Base-by-base conservation (phyloP, 306 rosid species). In the Cyclanthera cordifolia region DNA sequence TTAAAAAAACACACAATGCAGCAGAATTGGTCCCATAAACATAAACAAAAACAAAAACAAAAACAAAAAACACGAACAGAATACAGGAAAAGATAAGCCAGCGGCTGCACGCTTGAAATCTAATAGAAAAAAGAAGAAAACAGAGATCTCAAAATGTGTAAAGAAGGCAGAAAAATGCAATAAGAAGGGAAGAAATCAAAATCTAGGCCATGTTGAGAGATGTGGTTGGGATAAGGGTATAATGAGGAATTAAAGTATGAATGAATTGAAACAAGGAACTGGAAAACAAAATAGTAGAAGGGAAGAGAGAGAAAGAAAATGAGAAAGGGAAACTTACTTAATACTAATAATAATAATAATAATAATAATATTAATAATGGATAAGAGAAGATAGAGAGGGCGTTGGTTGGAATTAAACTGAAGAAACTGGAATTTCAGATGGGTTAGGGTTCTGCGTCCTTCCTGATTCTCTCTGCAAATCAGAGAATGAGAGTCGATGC, bases 381-480 rank as follows among this genome's bases (percentile, higher is more conserved):
- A 85, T 78, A 85, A 82, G 85, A 82, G 86, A 76, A 80, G 85
- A 70, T 77, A 82, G 34, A 71, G 82, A 63, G 77, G 74, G 61
- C n/a, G 37, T 30, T 32, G 86, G 77, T 75, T 79, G 81, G 80
- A 77, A 78, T 75, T 81, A 78, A 77, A 69, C 71, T 70, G 67
- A 74, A 75, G 77, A 61, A 75, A 65, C 63, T 67, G 55, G 73
- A 48, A 46, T 46, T 25, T 58, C 64, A 39, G 69, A 46, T 70
- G 6, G 30, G 30, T 64, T 19, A 37, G 47, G 32, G 28, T 58
- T 53, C 46, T 69, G 61, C 74, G 39, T 61, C 73, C 76, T 78
- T 79, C 71, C 81, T n/a, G 81, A 86, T 83, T 78, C 76, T 78
- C 85, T 85, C 85, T 74, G 90, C 85, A 82, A 84, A 84, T 87